Base-by-base conservation (phyloP, 1,284 basidiomycete genomes). In the Ustilago tritici region DNA sequence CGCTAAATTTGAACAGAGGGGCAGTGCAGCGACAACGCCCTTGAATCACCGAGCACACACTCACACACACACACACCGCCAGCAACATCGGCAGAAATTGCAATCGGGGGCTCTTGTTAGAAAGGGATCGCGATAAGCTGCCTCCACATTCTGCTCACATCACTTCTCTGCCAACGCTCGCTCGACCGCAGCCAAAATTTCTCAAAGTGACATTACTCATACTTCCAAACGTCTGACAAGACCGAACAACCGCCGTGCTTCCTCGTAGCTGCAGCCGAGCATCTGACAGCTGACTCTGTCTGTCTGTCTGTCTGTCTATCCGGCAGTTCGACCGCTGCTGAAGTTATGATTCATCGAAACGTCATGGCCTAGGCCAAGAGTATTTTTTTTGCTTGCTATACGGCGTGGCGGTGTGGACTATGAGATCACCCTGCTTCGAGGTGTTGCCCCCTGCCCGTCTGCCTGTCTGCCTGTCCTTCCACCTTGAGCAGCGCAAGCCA, bases 351-450 rank as follows among this genome's bases (percentile, higher is more conserved):
- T 53, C 59, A 61, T 60, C 41, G 58, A 36, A 15, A 34, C 23
- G 34, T 47, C 46, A 32, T 35, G 2, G n/a, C n/a, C 36, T 43
- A 11, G n/a, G 36, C 38, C 54, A 56, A 41, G 54, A 40, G 31
- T 56, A 41, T 41, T 23, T 23, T 40, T 28, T 14, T 11, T 34
- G 23, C 3, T 28, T 28, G 23, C 23, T 28, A 28, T 9, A 23
- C 9, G 1, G 15, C 23, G 38, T 10, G 60, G 60, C 60, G 9
- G 60, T 61, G 61, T 38, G n/a, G 19, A 6, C 8, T 36, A 65
- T 65, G 62, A 65, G 55, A 57, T 65, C 62, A 65, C 62, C 8
- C 32, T 58, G 62, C 62, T 58, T 57, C 23, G 23, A 28, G 23
- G 23, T 28, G 23, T 28, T 28, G 23, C 23, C 23, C 23, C 23